Conservation (phyloP, 148 eudicot species). For the Gaultheria prostrata region DNA sequence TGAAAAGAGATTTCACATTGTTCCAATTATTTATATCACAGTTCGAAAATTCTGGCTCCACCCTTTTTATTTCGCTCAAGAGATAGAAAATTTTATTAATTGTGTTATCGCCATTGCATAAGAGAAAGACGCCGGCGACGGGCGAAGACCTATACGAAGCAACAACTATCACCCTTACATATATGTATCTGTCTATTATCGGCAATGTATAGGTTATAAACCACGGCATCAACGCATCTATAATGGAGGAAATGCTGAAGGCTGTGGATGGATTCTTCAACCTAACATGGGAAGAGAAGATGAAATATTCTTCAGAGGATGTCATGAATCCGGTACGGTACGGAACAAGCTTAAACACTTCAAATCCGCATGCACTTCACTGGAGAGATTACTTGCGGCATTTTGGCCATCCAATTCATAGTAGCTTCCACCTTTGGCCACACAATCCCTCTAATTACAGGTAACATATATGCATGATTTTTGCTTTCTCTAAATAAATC, state of each 20-base stretch:
- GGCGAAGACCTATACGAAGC: no score
- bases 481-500: neutral
- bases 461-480: constrained; percentile 14
- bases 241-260: constrained; percentile 24
- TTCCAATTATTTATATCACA: no score
- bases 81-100: no score
- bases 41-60: no score
- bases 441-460: constrained; percentile 25
- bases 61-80: no score
- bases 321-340: constrained; percentile 22
- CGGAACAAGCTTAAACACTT: constrained; percentile 29
- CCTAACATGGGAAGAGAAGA: constrained; percentile 20
- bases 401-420: constrained; percentile 20
- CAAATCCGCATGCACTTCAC: constrained; percentile 20
- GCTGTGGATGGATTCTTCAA: constrained; percentile 21
- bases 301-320: constrained; percentile 25
- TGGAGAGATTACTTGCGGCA: constrained; percentile 32
- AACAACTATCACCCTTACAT: no score
- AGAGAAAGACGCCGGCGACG: no score
- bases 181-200: no score
- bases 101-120: no score
- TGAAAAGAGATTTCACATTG: no score
- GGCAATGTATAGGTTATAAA: neutral
- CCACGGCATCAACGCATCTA: constrained; percentile 13
- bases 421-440: constrained; percentile 24